A percentile compares a stretch with the other conserved stretches of the same genome.
Conservation (phyloP, 1,284 basidiomycete species). For the Pseudozyma hubeiensis region DNA sequence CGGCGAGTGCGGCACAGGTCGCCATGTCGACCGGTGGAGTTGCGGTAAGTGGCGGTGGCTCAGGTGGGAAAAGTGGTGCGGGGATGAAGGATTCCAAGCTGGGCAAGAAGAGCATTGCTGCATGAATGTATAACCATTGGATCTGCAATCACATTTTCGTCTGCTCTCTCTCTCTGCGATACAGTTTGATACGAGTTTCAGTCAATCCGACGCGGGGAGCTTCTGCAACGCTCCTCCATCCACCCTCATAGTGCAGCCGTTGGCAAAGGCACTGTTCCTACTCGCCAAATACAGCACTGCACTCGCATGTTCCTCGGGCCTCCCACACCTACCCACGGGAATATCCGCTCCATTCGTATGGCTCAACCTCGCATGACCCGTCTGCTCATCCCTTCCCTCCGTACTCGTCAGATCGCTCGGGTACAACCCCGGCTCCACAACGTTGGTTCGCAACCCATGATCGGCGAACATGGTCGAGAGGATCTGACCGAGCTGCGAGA, state of each 20-base stretch:
- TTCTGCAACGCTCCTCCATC: constrained; percentile 52
- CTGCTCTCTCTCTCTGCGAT: neutral
- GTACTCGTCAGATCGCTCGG: constrained; percentile 40
- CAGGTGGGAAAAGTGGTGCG: constrained; percentile 10
- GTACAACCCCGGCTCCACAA: constrained; percentile 49
- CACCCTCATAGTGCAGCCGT: constrained; percentile 40
- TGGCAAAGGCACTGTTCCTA: constrained; percentile 32
- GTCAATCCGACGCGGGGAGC: constrained; percentile 36
- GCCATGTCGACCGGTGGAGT: constrained; percentile 5
- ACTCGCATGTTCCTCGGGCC: constrained; percentile 38
- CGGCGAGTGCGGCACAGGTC: neutral
- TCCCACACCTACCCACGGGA: constrained; percentile 42
- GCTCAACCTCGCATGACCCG: constrained; percentile 30
- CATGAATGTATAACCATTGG: constrained; percentile 1
- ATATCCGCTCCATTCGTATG: constrained; percentile 55
- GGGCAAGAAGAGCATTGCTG: constrained; percentile 25
- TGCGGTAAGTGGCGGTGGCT: constrained; percentile 5
- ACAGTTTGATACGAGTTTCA: neutral
- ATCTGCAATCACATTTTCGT: neutral
- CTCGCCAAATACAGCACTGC: constrained; percentile 37
- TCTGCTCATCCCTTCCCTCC: constrained; percentile 10
- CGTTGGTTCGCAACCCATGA: constrained; percentile 29
- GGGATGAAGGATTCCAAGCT: constrained; percentile 19
- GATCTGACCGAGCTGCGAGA: constrained; percentile 44
- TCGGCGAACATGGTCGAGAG: constrained; percentile 42